Conservation (phyloP, 1,284 basidiomycete genomes). For the Apiotrichum porosum region DNA sequence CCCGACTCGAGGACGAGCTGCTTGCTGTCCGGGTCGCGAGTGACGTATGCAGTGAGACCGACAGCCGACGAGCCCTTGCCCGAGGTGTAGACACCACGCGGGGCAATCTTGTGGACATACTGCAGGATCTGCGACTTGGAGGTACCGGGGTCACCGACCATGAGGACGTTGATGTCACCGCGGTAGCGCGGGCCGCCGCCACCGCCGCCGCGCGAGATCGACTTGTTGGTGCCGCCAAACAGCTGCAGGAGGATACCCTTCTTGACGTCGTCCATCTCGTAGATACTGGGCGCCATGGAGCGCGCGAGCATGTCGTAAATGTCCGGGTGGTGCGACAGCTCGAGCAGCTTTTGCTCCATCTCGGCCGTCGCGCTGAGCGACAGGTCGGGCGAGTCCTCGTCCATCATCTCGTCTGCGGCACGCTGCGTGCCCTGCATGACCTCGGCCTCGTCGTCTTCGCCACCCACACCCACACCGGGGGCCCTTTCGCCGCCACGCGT, state of each 20-base stretch:
- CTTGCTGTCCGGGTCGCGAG: conserved; percentile 94
- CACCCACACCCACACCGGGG: conserved; percentile 76
- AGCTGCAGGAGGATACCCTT: conserved; percentile 94
- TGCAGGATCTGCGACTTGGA: conserved; percentile 91
- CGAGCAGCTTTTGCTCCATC: conserved; percentile 59
- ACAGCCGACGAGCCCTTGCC: conserved; percentile 98
- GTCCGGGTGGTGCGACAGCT: conserved; percentile 70
- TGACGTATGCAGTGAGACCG: conserved; percentile 96
- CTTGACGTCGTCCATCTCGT: conserved; percentile 98
- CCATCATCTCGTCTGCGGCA: conserved; percentile 38
- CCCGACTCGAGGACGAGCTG: conserved; percentile 94
- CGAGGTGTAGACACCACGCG: conserved; percentile 92
- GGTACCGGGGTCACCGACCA: conserved; percentile 98
- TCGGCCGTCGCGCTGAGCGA: conserved; percentile 47
- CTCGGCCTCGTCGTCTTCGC: conserved; percentile 67
- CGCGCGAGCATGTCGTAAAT: conserved; percentile 82
- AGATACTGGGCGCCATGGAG: conserved; percentile 89
- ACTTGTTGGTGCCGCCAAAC: conserved; percentile 97
- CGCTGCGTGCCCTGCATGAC: conserved; percentile 30
- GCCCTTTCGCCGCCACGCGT: conserved; percentile 58
- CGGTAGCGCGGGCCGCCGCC: conserved; percentile 92
- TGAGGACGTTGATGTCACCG: conserved; percentile 94
- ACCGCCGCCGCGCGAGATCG: conserved; percentile 83
- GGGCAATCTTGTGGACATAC: conserved; percentile 98
- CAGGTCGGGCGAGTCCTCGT: conserved; percentile 54